A percentile compares a stretch with the other conserved stretches of the same genome.
These are phyloP conservation scores for Xerocomus brunneocitrinus DNA, from an alignment of 768 basidiomycete species.

Conservation along the genomic window DNA sequence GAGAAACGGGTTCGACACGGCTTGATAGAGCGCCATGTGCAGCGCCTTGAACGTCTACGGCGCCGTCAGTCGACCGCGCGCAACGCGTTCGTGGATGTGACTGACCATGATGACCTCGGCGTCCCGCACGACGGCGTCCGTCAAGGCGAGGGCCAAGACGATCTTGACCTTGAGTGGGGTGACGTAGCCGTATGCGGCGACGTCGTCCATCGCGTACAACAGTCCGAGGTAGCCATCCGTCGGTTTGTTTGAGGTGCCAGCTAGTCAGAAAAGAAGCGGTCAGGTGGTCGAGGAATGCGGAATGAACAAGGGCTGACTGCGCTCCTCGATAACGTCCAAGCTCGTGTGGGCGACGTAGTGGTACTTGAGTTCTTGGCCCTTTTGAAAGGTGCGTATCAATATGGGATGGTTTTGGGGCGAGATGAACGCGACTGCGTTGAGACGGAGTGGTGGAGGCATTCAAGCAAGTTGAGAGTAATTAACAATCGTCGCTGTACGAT, in stretches of 20 bases:
- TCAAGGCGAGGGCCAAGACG: constrained; percentile 70
- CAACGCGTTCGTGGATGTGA: background rate
- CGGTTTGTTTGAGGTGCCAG: constrained; percentile 47
- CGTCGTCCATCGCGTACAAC: constrained; percentile 88
- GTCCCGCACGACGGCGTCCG: constrained; percentile 79
- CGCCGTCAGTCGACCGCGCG: background rate
- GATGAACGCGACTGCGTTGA: constrained; percentile 83
- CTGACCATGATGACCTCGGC: constrained; percentile 71
- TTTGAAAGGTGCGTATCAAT: constrained; percentile 67
- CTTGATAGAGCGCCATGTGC: constrained; percentile 81
- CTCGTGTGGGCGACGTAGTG: constrained; percentile 91
- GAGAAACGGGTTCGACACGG: constrained; percentile 85
- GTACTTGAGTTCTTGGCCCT: constrained; percentile 67
- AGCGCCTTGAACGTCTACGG: constrained; percentile 80
- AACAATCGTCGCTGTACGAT: too few species aligned
- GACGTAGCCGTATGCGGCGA: constrained; percentile 88
- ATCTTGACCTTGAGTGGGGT: constrained; percentile 88
- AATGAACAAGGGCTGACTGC: constrained; percentile 49
- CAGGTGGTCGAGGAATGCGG: background rate
- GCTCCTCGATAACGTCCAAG: constrained; percentile 87
- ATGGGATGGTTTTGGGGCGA: constrained; percentile 79
- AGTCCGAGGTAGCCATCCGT: constrained; percentile 81
- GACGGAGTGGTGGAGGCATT: constrained; percentile 61
- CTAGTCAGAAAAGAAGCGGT: constrained; percentile 7
- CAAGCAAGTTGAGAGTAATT: background rate